phyloP scores from a whole-genome alignment of 257 asterid genomes.

The Cordia subcordata region DNA sequence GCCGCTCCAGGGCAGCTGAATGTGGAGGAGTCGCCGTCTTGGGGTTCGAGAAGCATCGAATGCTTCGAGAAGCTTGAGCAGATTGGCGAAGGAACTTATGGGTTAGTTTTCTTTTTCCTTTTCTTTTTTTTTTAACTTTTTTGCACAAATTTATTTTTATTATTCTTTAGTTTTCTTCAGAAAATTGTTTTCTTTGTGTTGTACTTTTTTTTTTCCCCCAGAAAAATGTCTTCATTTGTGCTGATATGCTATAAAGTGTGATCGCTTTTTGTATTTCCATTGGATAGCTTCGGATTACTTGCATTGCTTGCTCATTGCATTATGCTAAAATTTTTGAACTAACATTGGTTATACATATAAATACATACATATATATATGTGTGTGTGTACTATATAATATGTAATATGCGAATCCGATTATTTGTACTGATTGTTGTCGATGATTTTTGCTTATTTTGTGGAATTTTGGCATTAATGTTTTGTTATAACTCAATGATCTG shows the following conservation, averaged over 20 bases:
- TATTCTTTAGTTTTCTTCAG: neutral
- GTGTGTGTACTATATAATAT: too few relatives aligned
- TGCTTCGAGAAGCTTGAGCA: constrained; percentile 93
- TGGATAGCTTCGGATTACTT: neutral
- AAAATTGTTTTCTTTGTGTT: neutral
- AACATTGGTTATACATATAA: too few relatives aligned
- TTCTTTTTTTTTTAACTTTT: neutral
- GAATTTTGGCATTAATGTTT: too few relatives aligned
- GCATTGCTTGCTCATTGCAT: too few relatives aligned
- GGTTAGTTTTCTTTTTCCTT: constrained; percentile 24
- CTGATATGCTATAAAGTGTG: neutral
- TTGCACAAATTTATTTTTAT: neutral
- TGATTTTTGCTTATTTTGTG: too few relatives aligned
- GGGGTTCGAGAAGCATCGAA: constrained; percentile 96
- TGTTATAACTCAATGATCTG: too few relatives aligned
- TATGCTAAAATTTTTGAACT: too few relatives aligned
- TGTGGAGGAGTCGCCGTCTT: constrained; percentile 74
- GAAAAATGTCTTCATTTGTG: too few relatives aligned
- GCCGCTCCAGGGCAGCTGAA: constrained; percentile 54
- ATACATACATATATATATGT: too few relatives aligned
- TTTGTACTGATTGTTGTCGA: too few relatives aligned
- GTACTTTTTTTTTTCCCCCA: neutral
- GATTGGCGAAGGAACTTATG: constrained; percentile 98
- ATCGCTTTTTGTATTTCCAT: too few relatives aligned
- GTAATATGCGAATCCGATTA: too few relatives aligned